These are phyloP conservation scores for Nicotiana otophora DNA, from an alignment of 257 asterid genomes.

Conservation along the genomic window DNA sequence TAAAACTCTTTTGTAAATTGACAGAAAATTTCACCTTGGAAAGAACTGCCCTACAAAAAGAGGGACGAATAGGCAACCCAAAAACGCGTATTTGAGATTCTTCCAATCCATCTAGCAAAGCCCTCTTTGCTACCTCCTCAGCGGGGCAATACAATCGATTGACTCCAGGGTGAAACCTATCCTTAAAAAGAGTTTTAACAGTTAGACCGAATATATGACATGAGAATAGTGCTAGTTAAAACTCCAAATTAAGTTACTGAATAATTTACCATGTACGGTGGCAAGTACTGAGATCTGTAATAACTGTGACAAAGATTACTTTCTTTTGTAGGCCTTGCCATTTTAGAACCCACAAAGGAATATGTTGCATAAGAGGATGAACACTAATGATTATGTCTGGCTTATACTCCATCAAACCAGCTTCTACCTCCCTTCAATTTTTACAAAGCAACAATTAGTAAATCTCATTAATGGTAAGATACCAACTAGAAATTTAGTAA, in stretches of 20 bases:
- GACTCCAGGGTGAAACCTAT: slow-evolving; percentile 90
- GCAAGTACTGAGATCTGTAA: slow-evolving; percentile 88
- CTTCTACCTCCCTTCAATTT: slow-evolving; percentile 81
- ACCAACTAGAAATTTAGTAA: background rate
- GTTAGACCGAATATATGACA: background rate
- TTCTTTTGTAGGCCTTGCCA: slow-evolving; percentile 93
- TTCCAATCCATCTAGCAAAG: slow-evolving; percentile 72
- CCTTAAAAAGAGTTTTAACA: background rate
- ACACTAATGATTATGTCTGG: slow-evolving; percentile 97
- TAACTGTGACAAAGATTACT: slow-evolving; percentile 84
- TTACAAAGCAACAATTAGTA: background rate
- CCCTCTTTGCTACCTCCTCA: slow-evolving; percentile 78
- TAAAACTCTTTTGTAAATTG: background rate
- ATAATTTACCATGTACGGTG: slow-evolving; percentile 81
- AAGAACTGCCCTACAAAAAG: slow-evolving; percentile 72
- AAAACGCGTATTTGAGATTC: slow-evolving; percentile 68
- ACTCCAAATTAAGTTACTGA: background rate
- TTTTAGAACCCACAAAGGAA: slow-evolving; percentile 94
- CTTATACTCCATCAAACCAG: slow-evolving; percentile 94
- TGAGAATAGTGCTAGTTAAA: background rate
- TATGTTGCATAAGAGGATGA: slow-evolving; percentile 98
- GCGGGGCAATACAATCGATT: slow-evolving; percentile 85
- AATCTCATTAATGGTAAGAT: too few species aligned
- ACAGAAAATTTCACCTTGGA: slow-evolving; percentile 44
- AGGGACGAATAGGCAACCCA: slow-evolving; percentile 91